Evolutionary conservation across 768 basidiomycete species (phyloP).

Genomic region (Basidioascus undulatus): DNA sequence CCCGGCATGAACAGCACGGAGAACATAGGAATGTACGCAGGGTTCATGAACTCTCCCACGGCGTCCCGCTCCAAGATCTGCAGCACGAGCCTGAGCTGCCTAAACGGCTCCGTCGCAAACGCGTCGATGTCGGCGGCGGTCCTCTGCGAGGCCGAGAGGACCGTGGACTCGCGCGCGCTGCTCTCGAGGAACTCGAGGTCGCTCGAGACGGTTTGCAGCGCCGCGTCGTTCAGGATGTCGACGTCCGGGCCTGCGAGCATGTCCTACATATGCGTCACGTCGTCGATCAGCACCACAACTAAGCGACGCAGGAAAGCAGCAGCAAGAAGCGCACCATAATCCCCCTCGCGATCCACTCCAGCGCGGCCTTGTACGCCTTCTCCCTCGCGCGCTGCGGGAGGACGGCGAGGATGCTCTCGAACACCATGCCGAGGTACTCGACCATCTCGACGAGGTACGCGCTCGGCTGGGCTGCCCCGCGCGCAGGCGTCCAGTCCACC

Average conservation of each 20-base stretch:
- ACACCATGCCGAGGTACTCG: slow-evolving; percentile 87
- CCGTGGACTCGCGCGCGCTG: slow-evolving; percentile 54
- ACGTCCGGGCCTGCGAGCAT: slow-evolving; percentile 56
- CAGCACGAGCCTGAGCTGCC: too few species aligned
- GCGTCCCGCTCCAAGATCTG: too few species aligned
- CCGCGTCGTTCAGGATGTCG: slow-evolving; percentile 63
- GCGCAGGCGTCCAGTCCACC: slow-evolving; percentile 60
- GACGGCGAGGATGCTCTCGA: slow-evolving; percentile 46
- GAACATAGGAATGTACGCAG: not conserved
- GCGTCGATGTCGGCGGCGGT: slow-evolving; percentile 48
- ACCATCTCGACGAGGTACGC: slow-evolving; percentile 86
- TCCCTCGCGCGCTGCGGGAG: slow-evolving; percentile 67
- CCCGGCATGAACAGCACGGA: too few species aligned
- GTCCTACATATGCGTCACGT: slow-evolving; percentile 37
- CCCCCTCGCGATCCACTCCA: slow-evolving; percentile 66
- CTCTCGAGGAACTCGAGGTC: slow-evolving; percentile 75
- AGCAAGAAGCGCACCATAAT: slow-evolving; percentile 40
- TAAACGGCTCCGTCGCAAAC: slow-evolving; percentile 46
- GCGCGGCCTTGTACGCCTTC: slow-evolving; percentile 64
- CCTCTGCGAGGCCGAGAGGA: slow-evolving; percentile 16
- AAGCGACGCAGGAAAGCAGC: not conserved
- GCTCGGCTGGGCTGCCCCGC: slow-evolving; percentile 49
- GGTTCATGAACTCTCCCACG: slow-evolving; percentile 29
- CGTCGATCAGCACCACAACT: not conserved
- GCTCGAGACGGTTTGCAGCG: slow-evolving; percentile 56